Evolutionary conservation across 1,139 yeast species (phyloP).

Genomic region (Pichia cactophila): DNA sequence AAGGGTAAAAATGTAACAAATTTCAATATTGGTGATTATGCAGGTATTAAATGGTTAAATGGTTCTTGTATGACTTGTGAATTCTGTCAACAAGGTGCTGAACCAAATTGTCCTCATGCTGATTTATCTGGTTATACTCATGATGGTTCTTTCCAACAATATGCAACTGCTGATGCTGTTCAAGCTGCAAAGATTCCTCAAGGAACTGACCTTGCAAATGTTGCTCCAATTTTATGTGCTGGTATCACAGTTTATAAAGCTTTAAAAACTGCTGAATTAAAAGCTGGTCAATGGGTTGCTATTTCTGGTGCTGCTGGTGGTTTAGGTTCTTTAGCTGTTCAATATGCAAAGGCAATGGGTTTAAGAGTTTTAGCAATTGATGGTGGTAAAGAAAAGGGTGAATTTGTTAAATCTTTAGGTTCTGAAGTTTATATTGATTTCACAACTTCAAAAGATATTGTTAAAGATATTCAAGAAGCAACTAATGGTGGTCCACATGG

Average conservation of each 20-base stretch:
- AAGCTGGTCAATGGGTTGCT: conserved; percentile 71
- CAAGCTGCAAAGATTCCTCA: conserved; percentile 67
- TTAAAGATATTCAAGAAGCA: conserved; percentile 45
- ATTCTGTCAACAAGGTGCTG: conserved; percentile 55
- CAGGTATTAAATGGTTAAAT: conserved; percentile 72
- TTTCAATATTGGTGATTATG: conserved; percentile 63
- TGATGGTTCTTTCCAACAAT: conserved; percentile 76
- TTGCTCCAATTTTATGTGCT: conserved; percentile 72
- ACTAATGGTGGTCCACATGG: conserved; percentile 74
- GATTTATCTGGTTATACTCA: conserved; percentile 72
- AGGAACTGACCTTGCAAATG: conserved; percentile 58
- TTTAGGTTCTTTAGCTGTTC: conserved; percentile 66
- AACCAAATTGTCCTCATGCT: conserved; percentile 61
- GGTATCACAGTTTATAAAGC: conserved; percentile 80
- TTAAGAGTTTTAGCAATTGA: conserved; percentile 67
- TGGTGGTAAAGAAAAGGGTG: conserved; percentile 63
- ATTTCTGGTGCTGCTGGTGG: conserved; percentile 79
- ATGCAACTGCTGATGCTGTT: conserved; percentile 71
- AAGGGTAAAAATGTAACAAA: conserved; percentile 58
- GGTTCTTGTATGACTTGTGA: conserved; percentile 68
- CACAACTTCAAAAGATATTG: conserved; percentile 48
- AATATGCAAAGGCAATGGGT: conserved; percentile 73
- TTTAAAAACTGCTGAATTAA: conserved; percentile 52
- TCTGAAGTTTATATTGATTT: conserved; percentile 65
- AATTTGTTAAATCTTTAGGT: conserved; percentile 49